Conservation (phyloP, 805 yeast species). For the Kodamaea jinghongensis region DNA sequence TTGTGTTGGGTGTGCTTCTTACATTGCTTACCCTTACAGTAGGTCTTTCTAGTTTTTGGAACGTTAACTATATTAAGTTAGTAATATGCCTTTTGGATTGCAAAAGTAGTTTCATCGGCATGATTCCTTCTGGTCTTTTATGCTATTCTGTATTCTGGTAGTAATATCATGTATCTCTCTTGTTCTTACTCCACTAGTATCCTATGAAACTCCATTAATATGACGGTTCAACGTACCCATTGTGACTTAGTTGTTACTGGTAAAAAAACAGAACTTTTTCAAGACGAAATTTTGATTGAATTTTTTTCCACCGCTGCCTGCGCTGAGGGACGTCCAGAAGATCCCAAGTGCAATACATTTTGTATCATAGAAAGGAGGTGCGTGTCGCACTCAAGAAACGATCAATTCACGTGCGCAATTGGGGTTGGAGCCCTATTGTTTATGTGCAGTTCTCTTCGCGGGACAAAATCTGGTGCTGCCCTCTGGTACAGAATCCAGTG, state of each 20-base stretch:
- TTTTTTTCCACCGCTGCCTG: not conserved
- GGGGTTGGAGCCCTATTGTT: conserved; percentile 3
- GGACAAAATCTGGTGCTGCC: too few relatives aligned
- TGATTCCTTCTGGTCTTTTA: not conserved
- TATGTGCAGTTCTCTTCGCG: too few relatives aligned
- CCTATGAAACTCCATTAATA: not conserved
- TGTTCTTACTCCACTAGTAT: not conserved
- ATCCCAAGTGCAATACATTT: not conserved
- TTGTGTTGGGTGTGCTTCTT: conserved; percentile 99
- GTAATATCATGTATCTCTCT: not conserved
- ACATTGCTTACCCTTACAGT: conserved; percentile 99
- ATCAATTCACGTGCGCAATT: too few relatives aligned
- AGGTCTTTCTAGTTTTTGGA: conserved; percentile 99
- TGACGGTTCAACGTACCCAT: conserved; percentile 20
- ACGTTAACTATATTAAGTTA: conserved; percentile 77
- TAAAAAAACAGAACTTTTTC: conserved; percentile 8
- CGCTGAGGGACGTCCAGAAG: not conserved
- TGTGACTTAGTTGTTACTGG: conserved; percentile 17
- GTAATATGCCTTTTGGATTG: conserved; percentile 12
- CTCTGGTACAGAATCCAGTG: too few relatives aligned
- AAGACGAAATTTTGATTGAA: conserved; percentile 1
- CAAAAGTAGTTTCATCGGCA: not conserved
- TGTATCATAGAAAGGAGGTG: too few relatives aligned
- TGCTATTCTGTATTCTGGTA: not conserved
- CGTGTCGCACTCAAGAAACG: too few relatives aligned